phyloP scores from a whole-genome alignment of 305 asterid genomes.

The Fraxinus platypoda region DNA sequence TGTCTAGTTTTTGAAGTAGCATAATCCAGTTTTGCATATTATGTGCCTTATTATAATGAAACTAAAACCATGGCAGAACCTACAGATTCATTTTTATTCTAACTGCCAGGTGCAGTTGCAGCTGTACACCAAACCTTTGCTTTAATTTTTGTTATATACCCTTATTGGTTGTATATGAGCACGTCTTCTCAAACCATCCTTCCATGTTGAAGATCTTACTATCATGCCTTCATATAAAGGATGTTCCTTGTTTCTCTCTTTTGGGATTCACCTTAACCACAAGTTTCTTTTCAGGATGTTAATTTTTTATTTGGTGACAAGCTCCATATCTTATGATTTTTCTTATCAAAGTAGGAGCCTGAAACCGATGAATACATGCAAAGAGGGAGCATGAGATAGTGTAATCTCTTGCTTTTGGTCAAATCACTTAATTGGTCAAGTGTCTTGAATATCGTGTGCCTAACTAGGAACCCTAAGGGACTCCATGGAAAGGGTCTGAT shows the following conservation, averaged over 20 bases:
- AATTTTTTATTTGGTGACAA: not conserved
- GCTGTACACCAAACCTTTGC: not conserved
- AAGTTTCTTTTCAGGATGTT: not conserved
- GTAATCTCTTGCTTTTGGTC: not conserved
- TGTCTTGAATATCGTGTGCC: not conserved
- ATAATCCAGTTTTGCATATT: constrained; percentile 17
- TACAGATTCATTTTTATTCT: not conserved
- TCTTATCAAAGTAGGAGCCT: not conserved
- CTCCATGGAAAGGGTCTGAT: constrained; percentile 2
- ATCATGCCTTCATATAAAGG: not conserved
- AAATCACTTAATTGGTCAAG: not conserved
- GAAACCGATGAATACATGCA: not conserved
- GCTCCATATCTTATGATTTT: not conserved
- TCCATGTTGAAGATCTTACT: not conserved
- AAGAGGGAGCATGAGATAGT: not conserved
- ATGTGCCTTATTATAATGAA: constrained; percentile 1
- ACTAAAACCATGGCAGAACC: not conserved
- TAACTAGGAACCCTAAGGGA: not conserved
- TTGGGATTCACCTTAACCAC: not conserved
- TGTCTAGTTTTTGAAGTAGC: constrained; percentile 14
- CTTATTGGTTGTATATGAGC: not conserved
- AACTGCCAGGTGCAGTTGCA: constrained; percentile 12
- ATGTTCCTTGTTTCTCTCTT: not conserved
- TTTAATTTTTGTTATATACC: not conserved
- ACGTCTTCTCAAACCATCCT: not conserved